A percentile compares a stretch with the other conserved stretches of the same genome.
These are phyloP conservation scores for Tricholoma saponaceum DNA, from an alignment of 768 basidiomycete species.

Conservation along the genomic window DNA sequence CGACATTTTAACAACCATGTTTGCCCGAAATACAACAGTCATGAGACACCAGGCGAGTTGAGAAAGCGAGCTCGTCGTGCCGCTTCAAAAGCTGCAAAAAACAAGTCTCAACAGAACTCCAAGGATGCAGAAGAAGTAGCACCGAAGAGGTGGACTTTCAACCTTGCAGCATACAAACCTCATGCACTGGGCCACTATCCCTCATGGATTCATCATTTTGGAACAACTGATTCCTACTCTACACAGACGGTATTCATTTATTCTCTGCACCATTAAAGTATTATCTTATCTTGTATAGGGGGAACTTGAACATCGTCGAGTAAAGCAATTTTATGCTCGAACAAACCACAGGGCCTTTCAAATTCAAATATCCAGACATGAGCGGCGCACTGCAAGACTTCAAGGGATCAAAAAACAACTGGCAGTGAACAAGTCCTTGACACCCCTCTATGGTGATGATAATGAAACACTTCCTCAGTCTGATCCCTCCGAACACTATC, in stretches of 20 bases:
- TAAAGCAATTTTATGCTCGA: neutral
- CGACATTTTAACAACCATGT: conserved; percentile 7
- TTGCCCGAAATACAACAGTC: conserved; percentile 7
- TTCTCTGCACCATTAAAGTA: neutral
- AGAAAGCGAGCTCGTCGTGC: conserved; percentile 1
- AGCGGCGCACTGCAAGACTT: neutral
- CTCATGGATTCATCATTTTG: conserved; percentile 15
- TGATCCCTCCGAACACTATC: neutral
- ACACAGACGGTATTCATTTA: conserved; percentile 23
- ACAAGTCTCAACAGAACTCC: neutral
- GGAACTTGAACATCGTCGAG: neutral
- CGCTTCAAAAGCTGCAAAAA: neutral
- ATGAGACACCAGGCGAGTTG: conserved; percentile 7
- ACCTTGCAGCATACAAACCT: conserved; percentile 23
- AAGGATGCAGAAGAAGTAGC: neutral
- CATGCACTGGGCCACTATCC: conserved; percentile 27
- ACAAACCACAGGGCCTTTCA: neutral
- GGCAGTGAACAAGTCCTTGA: neutral
- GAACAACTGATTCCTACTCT: conserved; percentile 31
- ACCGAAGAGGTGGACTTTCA: conserved; percentile 2
- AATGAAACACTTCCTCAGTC: neutral
- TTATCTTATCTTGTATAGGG: neutral
- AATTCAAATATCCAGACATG: neutral
- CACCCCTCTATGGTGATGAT: neutral
- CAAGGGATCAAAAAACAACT: neutral